Conservation (phyloP, 768 basidiomycete species). For the Amyloporia xantha region DNA sequence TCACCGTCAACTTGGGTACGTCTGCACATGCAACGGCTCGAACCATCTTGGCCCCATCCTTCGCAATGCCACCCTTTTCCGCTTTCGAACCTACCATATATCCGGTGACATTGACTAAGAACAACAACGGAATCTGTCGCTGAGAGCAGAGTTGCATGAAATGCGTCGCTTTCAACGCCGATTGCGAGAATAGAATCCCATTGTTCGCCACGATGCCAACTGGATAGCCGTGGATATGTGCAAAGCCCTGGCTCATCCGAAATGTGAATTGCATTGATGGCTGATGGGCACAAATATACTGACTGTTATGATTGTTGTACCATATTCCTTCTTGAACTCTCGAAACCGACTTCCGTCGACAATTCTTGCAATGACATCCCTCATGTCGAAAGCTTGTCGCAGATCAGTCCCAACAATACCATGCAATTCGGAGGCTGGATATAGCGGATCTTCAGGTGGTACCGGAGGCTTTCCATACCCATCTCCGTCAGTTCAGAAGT, state of each 20-base stretch:
- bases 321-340: constrained; percentile 97
- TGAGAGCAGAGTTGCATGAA: constrained; percentile 95
- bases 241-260: constrained; percentile 57
- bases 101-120: constrained; percentile 95
- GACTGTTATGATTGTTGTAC: constrained; percentile 84
- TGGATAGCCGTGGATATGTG: constrained; percentile 79
- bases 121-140: constrained; percentile 80
- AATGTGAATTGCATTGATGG: background rate
- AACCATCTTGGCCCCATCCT: constrained; percentile 97
- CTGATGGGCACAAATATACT: too few species aligned
- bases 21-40: constrained; percentile 90
- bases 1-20: constrained; percentile 89
- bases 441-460: constrained; percentile 65
- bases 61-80: constrained; percentile 90
- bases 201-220: constrained; percentile 94
- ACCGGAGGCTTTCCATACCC: constrained; percentile 40
- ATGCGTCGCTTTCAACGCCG: constrained; percentile 89
- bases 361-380: constrained; percentile 86
- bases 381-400: constrained; percentile 87
- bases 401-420: constrained; percentile 90
- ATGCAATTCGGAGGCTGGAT: constrained; percentile 75
- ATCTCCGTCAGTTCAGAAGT: too few species aligned
- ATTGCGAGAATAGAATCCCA: constrained; percentile 90
- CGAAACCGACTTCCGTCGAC: constrained; percentile 89
- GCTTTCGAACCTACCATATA: constrained; percentile 98